A percentile compares a stretch with the other conserved stretches of the same genome.
phyloP scores from a whole-genome alignment of 768 basidiomycete genomes.

The Porphyrellus cyaneotinctus region DNA sequence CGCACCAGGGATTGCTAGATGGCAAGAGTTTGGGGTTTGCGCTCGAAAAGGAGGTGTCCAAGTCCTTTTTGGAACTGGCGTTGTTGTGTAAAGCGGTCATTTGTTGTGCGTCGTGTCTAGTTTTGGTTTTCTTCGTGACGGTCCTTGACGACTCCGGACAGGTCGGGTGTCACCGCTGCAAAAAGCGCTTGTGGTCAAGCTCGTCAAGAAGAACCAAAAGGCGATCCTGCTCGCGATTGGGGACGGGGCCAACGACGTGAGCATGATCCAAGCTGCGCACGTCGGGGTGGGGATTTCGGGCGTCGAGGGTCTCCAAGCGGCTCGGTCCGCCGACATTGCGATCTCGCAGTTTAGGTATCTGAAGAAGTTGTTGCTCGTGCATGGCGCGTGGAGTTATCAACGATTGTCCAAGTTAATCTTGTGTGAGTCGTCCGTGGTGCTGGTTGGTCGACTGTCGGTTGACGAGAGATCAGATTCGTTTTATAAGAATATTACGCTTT shows the following conservation, averaged over 20 bases:
- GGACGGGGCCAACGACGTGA: slow-evolving; percentile 97
- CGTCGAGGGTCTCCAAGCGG: slow-evolving; percentile 97
- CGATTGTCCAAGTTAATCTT: slow-evolving; percentile 92
- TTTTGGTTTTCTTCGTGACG: too few species aligned
- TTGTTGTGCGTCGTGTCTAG: slow-evolving; percentile 69
- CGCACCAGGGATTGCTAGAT: slow-evolving; percentile 54
- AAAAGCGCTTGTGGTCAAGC: slow-evolving; percentile 95
- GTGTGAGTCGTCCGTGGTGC: slow-evolving; percentile 58
- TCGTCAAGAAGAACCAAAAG: slow-evolving; percentile 97
- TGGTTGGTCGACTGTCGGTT: neutral
- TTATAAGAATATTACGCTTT: slow-evolving; percentile 97
- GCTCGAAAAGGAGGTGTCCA: slow-evolving; percentile 87
- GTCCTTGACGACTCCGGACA: neutral
- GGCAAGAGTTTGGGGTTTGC: slow-evolving; percentile 94
- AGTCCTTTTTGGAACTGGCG: slow-evolving; percentile 88
- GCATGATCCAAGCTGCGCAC: slow-evolving; percentile 99
- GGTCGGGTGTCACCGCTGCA: slow-evolving; percentile 97
- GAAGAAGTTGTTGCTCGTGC: slow-evolving; percentile 92
- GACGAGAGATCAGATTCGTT: slow-evolving; percentile 67
- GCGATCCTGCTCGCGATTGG: slow-evolving; percentile 95
- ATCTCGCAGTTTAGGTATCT: slow-evolving; percentile 97
- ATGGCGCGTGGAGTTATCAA: slow-evolving; percentile 98
- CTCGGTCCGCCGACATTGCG: slow-evolving; percentile 93
- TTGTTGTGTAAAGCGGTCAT: slow-evolving; percentile 99
- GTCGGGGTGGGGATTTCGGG: slow-evolving; percentile 98